Base-by-base conservation (phyloP, 2,329 filamentous ascomycete genomes). In the Cadophora sp. region DNA sequence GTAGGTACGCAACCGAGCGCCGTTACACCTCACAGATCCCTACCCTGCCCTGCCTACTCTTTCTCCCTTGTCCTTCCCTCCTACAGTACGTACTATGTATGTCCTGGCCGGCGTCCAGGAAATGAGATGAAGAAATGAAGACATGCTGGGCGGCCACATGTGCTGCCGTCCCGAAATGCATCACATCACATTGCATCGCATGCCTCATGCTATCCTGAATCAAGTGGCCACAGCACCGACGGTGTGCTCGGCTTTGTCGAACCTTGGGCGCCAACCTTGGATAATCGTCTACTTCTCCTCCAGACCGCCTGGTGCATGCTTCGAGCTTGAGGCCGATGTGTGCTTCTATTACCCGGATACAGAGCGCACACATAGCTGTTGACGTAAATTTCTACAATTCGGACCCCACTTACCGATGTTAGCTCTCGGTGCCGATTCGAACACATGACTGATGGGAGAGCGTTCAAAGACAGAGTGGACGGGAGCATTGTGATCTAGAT, bases 331-430 rank as follows among this genome's bases (percentile, higher is more conserved):
- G 16, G 59, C 46, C 62, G 22, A 50, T n/a, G 12, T 29, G 40
- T 46, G 6, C 43, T n/a, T 48, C 59, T 53, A 27, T 50, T 51
- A 63, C 27, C 40, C 60, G 16, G 34, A 34, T 24, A 6, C 16
- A 27, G 24, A 53, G 29, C 43, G 12, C 58, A 66, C 19, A 43
- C 37, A 8, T 51, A n/a, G 40, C 27, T 43, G 53, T 43, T 34
- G 29, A 37, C 53, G 19, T 26, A 48, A 50, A 50, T 22, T 31
- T 14, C 2, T 24, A 19, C 12, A 51, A 14, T 22, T 26, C 37
- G 59, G 58, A 62, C 59, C 58, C 67, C 63, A 69, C 64, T 69
- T 69, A 40, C 67, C 67, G 67, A 69, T 26, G 48, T 31, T 19
- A 37, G 50, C 34, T 55, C 24, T 37, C 8, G 9, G 22, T 53